Evolutionary conservation across 371 early-diverging fungal genomes (phyloP), one percentile per base, ranked within the genome.

Genomic region (Parasitella parasitica): DNA sequence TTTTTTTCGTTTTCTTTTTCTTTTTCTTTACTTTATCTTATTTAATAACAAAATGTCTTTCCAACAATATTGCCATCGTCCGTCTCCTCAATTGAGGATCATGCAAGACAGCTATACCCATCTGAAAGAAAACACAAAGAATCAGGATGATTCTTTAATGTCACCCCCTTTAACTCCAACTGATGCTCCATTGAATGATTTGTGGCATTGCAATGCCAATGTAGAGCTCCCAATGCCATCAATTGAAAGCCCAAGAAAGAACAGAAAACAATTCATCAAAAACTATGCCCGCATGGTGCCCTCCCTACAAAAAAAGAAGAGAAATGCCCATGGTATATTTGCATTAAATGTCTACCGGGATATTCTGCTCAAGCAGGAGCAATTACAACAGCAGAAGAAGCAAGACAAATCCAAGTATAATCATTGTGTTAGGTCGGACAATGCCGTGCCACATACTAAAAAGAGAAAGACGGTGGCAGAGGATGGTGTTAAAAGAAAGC

Each of bases 151-250:
- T 53, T 65, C 64, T 16, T 36, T 72, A 28, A 35, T 72, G 61
- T 72, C 72, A 30, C 72, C 72, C 34, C 72, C 72, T 35, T 61
- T 72, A 41, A 72, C 72, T 13, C 72, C 72, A 16, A 72, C 69
- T 1, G 72, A 72, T 27, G 50, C 52, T 22, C 43, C 43, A 43
- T 43, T 43, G 18, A 43, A 43, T 43, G 43, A 43, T 43, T 22
- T 43, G 22, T 43, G 43, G 43, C 43, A 43, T 43, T 43, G 22
- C 43, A 43, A 22, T 43, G 43, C 43, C 8, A 22, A 18, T 7
- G 43, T 20, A 18, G 43, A 43, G 5, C 18, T 43, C 1, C 22
- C 43, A 22, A 43, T 43, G n/a, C 22, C n/a, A 43, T 43, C 22
- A 43, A 43, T 43, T 43, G 26, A 55, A 27, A 37, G 38, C 30